Conservation (phyloP, 495 filamentous ascomycete species). For the Apodospora peruviana region DNA sequence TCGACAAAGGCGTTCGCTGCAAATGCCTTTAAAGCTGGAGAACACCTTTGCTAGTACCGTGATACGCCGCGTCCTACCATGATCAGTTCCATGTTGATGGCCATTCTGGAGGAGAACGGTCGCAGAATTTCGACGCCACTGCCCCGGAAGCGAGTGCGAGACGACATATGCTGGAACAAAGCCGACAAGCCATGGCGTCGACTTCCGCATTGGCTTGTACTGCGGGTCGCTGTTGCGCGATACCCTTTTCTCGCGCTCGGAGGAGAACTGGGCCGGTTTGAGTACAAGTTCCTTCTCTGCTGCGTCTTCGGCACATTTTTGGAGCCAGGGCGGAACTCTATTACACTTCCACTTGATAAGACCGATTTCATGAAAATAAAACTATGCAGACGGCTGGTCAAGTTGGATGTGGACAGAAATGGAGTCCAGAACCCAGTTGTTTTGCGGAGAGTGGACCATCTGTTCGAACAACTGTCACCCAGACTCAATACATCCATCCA, state of each 20-base stretch:
- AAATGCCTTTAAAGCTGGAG: slow-evolving; percentile 43
- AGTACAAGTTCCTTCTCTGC: slow-evolving; percentile 56
- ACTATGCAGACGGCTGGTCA: slow-evolving; percentile 55
- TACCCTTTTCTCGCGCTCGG: slow-evolving; percentile 42
- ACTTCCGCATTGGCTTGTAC: slow-evolving; percentile 51
- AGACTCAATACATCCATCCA: slow-evolving; percentile 15
- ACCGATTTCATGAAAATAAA: slow-evolving; percentile 43
- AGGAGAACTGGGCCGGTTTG: slow-evolving; percentile 36
- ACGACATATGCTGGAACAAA: slow-evolving; percentile 48
- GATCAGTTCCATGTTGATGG: slow-evolving; percentile 51
- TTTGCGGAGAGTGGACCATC: not conserved
- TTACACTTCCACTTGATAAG: slow-evolving; percentile 1
- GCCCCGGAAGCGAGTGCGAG: slow-evolving; percentile 52
- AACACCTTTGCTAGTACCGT: slow-evolving; percentile 42
- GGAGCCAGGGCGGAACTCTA: no score
- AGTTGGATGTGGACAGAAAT: slow-evolving; percentile 42
- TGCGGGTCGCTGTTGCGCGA: slow-evolving; percentile 50
- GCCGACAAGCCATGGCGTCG: slow-evolving; percentile 52
- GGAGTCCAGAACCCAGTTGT: not conserved
- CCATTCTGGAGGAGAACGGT: slow-evolving; percentile 50
- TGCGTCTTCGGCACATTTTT: slow-evolving; percentile 39
- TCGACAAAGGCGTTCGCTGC: slow-evolving; percentile 48
- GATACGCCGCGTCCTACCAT: slow-evolving; percentile 50
- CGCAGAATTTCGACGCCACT: slow-evolving; percentile 19
- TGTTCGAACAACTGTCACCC: slow-evolving; percentile 14